Percentiles rank a stretch among this genome's conserved stretches.
Evolutionary conservation across 768 basidiomycete genomes (phyloP).

Genomic region (button mushroom (Agaricus bisporus)): DNA sequence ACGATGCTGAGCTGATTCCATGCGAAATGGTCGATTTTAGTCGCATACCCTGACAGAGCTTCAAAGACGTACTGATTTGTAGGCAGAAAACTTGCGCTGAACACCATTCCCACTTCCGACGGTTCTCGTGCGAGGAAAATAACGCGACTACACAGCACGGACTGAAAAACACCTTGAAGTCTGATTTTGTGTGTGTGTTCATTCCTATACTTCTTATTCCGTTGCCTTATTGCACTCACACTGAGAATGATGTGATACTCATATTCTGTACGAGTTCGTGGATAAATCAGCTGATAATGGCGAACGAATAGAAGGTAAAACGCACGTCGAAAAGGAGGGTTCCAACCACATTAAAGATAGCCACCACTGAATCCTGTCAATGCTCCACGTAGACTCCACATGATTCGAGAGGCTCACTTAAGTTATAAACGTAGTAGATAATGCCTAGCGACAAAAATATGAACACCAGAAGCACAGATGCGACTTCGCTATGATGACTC

Average conservation of each 20-base stretch:
- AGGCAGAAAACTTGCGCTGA: conserved; percentile 19
- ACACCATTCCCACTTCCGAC: not conserved
- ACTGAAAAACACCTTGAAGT: conserved; percentile 1
- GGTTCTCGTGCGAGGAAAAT: conserved; percentile 3
- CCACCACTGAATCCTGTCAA: not conserved
- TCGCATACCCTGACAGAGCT: not conserved
- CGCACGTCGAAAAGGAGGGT: not conserved
- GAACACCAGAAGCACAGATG: not conserved
- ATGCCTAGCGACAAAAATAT: not conserved
- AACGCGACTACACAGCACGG: not conserved
- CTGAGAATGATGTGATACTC: not conserved
- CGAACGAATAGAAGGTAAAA: not conserved
- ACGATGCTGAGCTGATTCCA: too few relatives aligned
- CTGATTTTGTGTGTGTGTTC: not conserved
- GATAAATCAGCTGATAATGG: not conserved
- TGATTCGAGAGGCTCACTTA: not conserved
- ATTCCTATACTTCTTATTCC: not conserved
- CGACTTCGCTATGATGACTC: not conserved
- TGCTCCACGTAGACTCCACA: not conserved
- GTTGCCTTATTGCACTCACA: not conserved
- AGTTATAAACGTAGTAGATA: not conserved
- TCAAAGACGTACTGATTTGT: not conserved
- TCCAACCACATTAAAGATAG: not conserved
- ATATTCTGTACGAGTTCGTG: not conserved
- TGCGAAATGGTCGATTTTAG: not conserved